Percentiles rank a stretch among this genome's conserved stretches.
phyloP scores from a whole-genome alignment of 495 filamentous ascomycete species.

The Penicillium mononematosum region DNA sequence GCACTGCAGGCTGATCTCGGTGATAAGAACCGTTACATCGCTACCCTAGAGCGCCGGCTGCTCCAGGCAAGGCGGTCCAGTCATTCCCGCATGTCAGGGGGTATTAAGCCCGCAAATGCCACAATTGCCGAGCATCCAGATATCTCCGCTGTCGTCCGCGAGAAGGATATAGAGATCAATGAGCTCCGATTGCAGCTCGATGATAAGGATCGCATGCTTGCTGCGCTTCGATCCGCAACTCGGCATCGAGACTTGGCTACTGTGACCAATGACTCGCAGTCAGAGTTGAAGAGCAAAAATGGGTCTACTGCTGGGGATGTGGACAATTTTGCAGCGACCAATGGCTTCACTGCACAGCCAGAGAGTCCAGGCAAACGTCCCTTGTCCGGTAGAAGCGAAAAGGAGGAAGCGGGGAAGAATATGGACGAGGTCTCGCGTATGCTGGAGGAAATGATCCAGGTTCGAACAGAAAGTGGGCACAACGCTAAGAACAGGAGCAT shows the following conservation, averaged over 20 bases:
- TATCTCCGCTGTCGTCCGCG: constrained; percentile 65
- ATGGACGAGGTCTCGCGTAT: constrained; percentile 87
- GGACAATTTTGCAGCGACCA: constrained; percentile 27
- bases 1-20: constrained; percentile 88
- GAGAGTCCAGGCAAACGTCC: constrained; percentile 22
- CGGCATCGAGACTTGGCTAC: constrained; percentile 86
- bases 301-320: constrained; percentile 35
- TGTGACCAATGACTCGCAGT: constrained; percentile 42
- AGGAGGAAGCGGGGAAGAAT: constrained; percentile 58
- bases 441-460: constrained; percentile 92
- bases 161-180: constrained; percentile 92
- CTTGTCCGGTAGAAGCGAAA: constrained; percentile 18
- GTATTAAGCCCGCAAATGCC: constrained; percentile 56
- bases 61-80: constrained; percentile 90
- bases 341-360: constrained; percentile 16
- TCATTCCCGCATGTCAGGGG: constrained; percentile 77
- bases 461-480: constrained; percentile 70
- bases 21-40: constrained; percentile 96
- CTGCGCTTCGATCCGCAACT: constrained; percentile 80
- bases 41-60: constrained; percentile 86
- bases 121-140: constrained; percentile 65
- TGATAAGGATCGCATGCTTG: constrained; percentile 93
- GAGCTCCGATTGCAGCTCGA: constrained; percentile 87
- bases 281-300: constrained; percentile 33
- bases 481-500: constrained; percentile 54